These are phyloP conservation scores for Paraphoma sp. DNA, from an alignment of 2,329 filamentous ascomycete species.

Conservation along the genomic window DNA sequence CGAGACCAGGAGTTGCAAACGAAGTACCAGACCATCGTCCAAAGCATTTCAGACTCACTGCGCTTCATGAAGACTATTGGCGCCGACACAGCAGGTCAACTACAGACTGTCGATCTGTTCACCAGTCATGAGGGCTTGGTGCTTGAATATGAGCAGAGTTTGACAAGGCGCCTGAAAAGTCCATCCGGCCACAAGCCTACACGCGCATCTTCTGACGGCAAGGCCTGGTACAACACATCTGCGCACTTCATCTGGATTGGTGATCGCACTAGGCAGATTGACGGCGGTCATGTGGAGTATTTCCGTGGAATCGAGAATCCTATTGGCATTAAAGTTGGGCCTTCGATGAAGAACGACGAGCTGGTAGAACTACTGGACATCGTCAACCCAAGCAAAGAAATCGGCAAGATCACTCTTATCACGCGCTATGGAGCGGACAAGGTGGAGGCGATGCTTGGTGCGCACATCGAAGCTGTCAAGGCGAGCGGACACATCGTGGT, in stretches of 20 bases:
- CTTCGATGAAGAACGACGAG: conserved; percentile 78
- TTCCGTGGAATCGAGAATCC: conserved; percentile 96
- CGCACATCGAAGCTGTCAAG: conserved; percentile 88
- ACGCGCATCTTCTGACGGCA: conserved; percentile 46
- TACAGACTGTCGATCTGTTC: conserved; percentile 93
- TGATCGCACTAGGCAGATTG: conserved; percentile 91
- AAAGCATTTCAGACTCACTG: conserved; percentile 86
- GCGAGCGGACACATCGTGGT: conserved; percentile 78
- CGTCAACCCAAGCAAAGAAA: conserved; percentile 81
- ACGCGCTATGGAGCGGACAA: conserved; percentile 88
- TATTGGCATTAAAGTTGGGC: conserved; percentile 94
- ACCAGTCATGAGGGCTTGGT: conserved; percentile 95
- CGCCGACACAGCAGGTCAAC: conserved; percentile 80
- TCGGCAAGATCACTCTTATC: conserved; percentile 94
- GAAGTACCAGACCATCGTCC: conserved; percentile 85
- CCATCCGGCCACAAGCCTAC: conserved; percentile 56
- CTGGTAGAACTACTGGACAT: conserved; percentile 80
- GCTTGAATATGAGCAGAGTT: conserved; percentile 89
- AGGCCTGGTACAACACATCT: conserved; percentile 89
- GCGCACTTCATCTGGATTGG: conserved; percentile 99
- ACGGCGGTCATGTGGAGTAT: conserved; percentile 95
- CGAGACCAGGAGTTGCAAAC: conserved; percentile 80
- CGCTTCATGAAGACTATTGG: conserved; percentile 95
- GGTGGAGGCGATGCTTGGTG: conserved; percentile 76
- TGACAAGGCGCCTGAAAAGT: conserved; percentile 78